Percentiles rank a stretch among this genome's conserved stretches.
Conservation (phyloP, 176 grass and related monocot genomes). For the Musa troglodytarum region DNA sequence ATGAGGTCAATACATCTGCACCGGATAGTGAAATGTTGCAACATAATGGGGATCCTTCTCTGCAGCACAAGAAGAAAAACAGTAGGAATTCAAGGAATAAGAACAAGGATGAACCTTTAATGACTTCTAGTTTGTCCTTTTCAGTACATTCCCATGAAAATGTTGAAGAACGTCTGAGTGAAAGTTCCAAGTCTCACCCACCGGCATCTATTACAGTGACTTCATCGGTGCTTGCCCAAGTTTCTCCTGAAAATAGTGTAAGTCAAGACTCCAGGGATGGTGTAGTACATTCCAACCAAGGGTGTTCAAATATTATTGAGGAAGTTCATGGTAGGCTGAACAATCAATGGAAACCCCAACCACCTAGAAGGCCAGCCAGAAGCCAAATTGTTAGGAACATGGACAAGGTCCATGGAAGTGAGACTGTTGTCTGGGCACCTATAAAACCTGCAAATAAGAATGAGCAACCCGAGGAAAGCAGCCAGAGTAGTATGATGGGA, state of each 20-base stretch:
- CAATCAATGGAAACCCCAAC: slow-evolving; percentile 48
- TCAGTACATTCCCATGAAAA: slow-evolving; percentile 29
- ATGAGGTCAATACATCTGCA: slow-evolving; percentile 18
- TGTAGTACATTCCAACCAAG: slow-evolving; percentile 31
- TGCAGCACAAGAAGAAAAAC: slow-evolving; percentile 61
- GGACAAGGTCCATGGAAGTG: slow-evolving; percentile 54
- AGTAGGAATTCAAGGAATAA: slow-evolving; percentile 51
- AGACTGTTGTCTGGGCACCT: slow-evolving; percentile 67
- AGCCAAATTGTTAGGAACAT: slow-evolving; percentile 39
- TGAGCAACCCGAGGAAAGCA: slow-evolving; percentile 45
- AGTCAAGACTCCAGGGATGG: slow-evolving; percentile 36
- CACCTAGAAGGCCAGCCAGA: slow-evolving; percentile 45
- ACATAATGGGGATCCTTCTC: slow-evolving; percentile 36
- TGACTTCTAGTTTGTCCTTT: slow-evolving; percentile 27
- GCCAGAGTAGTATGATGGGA: slow-evolving; percentile 2
- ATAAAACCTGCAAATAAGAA: slow-evolving; percentile 44
- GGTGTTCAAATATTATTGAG: slow-evolving; percentile 30
- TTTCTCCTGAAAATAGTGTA: slow-evolving; percentile 34
- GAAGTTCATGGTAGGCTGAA: slow-evolving; percentile 29
- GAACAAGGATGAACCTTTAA: slow-evolving; percentile 60
- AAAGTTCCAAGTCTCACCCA: slow-evolving; percentile 28
- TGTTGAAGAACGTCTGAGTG: slow-evolving; percentile 22
- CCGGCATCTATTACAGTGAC: slow-evolving; percentile 38
- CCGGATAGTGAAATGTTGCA: slow-evolving; percentile 17
- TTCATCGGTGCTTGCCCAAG: slow-evolving; percentile 45